Base-by-base conservation (phyloP, 2,329 filamentous ascomycete genomes). In the Sphaerostilbella broomeana region DNA sequence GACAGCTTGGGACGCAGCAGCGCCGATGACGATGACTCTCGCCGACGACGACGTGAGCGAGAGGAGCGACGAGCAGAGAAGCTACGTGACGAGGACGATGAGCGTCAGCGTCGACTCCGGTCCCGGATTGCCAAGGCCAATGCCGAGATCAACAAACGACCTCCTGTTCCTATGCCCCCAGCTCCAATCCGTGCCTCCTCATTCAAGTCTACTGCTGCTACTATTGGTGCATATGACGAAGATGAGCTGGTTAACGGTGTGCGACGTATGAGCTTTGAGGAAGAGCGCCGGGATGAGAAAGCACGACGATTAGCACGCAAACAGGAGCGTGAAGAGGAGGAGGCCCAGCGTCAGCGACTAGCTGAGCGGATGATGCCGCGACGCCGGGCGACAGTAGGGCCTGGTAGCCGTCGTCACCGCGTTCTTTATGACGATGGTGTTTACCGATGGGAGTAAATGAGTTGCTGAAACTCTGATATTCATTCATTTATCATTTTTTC, bases 121-220 rank as follows among this genome's bases (percentile, higher is more conserved):
- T 45, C 50, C 7, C 58, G 60, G 47, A 68, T 70, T 39, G 58
- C 56, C 7, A 56, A 56, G 40, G 63, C 64, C 39, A 71, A 71
- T 38, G 58, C 58, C 21, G 59, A 61, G 40, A 71, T 71, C 38
- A 55, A 60, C 41, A 57, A 49, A 43, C 64, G 68, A 8, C 52
- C 57, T 13, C 44, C 56, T 6, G 55, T 61, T 11, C 58, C 59
- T 28, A 46, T 51, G 8, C 47, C 53, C 5, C 46, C 55, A 6
- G 20, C 47, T 4, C 49, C 51, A 6, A 42, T 46, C 25, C 50
- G 52, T 38, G 42, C 49, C 26, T 42, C 54, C 17, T 49, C 55
- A 24, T 47, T 49, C 46, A 44, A 47, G 16, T 47, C 43, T 20
- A 49, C 57, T 15, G 50, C 51, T 44, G 44, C 54, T 29, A 42